A percentile compares a stretch with the other conserved stretches of the same genome.
Evolutionary conservation across 257 asterid species (phyloP).

Genomic region (Parsonsia alboflavescens): DNA sequence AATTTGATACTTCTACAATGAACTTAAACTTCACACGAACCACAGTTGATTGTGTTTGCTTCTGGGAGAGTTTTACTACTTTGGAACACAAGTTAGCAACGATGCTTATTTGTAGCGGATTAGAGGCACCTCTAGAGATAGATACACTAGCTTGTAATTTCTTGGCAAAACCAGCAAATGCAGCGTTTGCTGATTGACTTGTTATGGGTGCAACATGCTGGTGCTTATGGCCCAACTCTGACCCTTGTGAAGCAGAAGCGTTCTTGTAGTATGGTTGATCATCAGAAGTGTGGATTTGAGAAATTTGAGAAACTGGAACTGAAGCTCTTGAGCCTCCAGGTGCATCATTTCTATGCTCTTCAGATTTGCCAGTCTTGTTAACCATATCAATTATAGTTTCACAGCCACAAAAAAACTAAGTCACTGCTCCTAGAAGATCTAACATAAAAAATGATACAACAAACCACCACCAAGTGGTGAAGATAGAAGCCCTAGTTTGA

Average conservation of each 20-base stretch:
- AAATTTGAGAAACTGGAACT: constrained; percentile 17
- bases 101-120: constrained; percentile 1
- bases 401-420: constrained; percentile 26
- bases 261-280: constrained; percentile 24
- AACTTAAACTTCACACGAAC: too few relatives aligned
- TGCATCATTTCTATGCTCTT: constrained; percentile 25
- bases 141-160: constrained; percentile 22
- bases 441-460: neutral
- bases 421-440: constrained; percentile 12
- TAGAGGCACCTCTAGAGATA: constrained; percentile 21
- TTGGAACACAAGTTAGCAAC: too few relatives aligned
- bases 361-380: constrained; percentile 30
- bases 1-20: neutral
- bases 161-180: constrained; percentile 19
- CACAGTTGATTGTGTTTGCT: too few relatives aligned
- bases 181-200: constrained; percentile 18
- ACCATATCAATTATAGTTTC: constrained; percentile 28
- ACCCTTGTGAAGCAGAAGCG: constrained; percentile 30
- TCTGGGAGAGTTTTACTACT: too few relatives aligned
- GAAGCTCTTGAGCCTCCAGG: constrained; percentile 25
- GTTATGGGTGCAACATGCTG: constrained; percentile 21
- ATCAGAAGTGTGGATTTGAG: constrained; percentile 24
- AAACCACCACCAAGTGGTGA: neutral
- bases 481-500: neutral
- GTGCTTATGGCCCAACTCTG: constrained; percentile 31